phyloP scores from a whole-genome alignment of 2,329 filamentous ascomycete genomes.

The Nannizziopsis barbatae region DNA sequence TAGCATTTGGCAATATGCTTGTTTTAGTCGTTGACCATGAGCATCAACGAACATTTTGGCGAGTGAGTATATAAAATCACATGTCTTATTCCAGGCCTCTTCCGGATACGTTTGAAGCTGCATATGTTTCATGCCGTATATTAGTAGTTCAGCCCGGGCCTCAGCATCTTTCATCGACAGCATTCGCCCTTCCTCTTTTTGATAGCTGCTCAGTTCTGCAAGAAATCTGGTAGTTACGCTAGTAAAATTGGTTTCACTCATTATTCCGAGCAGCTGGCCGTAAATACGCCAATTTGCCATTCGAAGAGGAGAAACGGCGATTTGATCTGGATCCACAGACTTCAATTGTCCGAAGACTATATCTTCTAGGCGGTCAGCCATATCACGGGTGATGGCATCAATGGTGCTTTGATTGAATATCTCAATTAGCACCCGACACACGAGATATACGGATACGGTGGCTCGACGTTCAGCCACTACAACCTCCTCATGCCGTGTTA shows the following conservation, averaged over 20 bases:
- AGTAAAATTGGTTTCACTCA: slow-evolving; percentile 85
- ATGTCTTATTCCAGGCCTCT: slow-evolving; percentile 71
- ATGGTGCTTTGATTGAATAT: slow-evolving; percentile 85
- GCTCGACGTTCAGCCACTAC: slow-evolving; percentile 77
- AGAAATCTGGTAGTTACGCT: slow-evolving; percentile 75
- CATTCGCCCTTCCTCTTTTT: slow-evolving; percentile 55
- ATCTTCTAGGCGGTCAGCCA: slow-evolving; percentile 85
- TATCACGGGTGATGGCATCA: slow-evolving; percentile 70
- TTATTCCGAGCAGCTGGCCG: slow-evolving; percentile 81
- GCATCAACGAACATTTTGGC: slow-evolving; percentile 72
- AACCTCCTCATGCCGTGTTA: slow-evolving; percentile 55
- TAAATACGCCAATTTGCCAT: slow-evolving; percentile 95
- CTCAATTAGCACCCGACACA: slow-evolving; percentile 86
- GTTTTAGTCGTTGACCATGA: slow-evolving; percentile 82
- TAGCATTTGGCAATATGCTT: slow-evolving; percentile 85
- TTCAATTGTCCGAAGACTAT: slow-evolving; percentile 97
- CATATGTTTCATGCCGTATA: slow-evolving; percentile 85
- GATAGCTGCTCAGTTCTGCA: slow-evolving; percentile 63
- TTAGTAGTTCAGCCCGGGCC: slow-evolving; percentile 70
- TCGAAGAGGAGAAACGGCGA: slow-evolving; percentile 59
- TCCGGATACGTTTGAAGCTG: slow-evolving; percentile 63
- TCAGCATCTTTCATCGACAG: slow-evolving; percentile 51
- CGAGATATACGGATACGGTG: slow-evolving; percentile 87
- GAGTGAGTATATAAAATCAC: slow-evolving; percentile 73
- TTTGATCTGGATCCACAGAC: slow-evolving; percentile 70